Conservation (phyloP, 2,329 filamentous ascomycete species). For the Xylariaceae sp. region DNA sequence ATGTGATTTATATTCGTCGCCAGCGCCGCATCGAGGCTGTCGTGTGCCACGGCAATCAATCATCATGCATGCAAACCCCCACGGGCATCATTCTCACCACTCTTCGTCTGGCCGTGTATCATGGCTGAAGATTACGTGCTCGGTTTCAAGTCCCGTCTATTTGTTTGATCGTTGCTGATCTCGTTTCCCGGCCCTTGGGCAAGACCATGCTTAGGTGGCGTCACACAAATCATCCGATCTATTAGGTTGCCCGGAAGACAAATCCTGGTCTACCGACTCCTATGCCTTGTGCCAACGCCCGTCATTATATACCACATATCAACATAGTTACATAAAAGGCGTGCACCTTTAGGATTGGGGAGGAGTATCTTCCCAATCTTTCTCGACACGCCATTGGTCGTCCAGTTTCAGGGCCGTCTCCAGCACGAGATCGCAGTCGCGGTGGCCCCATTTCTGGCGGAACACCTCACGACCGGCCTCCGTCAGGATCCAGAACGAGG, state of each 20-base stretch:
- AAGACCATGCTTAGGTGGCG: neutral
- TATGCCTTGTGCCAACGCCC: neutral
- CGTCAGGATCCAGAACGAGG: slow-evolving; percentile 42
- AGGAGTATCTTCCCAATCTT: slow-evolving; percentile 26
- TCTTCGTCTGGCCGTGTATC: too few relatives aligned
- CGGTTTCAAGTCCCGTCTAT: neutral
- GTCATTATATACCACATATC: neutral
- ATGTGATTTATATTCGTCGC: too few relatives aligned
- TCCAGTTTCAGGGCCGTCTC: slow-evolving; percentile 28
- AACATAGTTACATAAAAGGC: neutral
- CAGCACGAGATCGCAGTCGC: slow-evolving; percentile 26
- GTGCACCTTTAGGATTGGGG: neutral
- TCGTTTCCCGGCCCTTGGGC: neutral
- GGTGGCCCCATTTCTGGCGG: slow-evolving; percentile 32
- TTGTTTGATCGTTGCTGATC: neutral
- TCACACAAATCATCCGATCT: neutral
- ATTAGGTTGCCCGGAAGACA: neutral
- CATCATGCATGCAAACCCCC: too few relatives aligned
- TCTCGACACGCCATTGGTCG: slow-evolving; percentile 31
- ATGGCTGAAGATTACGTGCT: too few relatives aligned
- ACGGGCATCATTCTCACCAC: too few relatives aligned
- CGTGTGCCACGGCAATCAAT: too few relatives aligned
- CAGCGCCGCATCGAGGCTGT: too few relatives aligned
- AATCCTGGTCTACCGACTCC: neutral
- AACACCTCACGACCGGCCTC: slow-evolving; percentile 42